Percentiles rank a stretch among this genome's conserved stretches.
These are phyloP conservation scores for Pseudocercospora fuligena DNA, from an alignment of 2,329 filamentous ascomycete genomes.

Conservation along the genomic window DNA sequence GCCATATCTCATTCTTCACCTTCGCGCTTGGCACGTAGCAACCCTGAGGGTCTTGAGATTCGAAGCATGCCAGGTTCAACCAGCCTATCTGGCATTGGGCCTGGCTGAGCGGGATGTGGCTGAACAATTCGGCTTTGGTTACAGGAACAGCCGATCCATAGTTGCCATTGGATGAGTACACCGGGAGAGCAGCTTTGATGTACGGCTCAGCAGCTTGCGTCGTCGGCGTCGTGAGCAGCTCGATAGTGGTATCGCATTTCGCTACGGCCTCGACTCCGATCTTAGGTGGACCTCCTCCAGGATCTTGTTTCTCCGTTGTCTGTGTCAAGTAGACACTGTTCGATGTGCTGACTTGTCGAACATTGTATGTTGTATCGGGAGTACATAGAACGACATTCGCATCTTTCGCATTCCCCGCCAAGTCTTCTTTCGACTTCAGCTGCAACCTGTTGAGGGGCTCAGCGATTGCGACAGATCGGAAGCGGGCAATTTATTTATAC, in stretches of 20 bases:
- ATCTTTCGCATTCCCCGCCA: slow-evolving; percentile 32
- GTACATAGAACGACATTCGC: slow-evolving; percentile 64
- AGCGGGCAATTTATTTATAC: slow-evolving; percentile 31
- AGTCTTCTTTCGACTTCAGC: slow-evolving; percentile 45
- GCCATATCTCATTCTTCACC: slow-evolving; percentile 56
- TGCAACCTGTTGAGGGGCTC: slow-evolving; percentile 41
- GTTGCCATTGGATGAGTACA: slow-evolving; percentile 43
- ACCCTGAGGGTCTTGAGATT: slow-evolving; percentile 39
- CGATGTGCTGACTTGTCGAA: slow-evolving; percentile 69
- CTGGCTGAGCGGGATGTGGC: slow-evolving; percentile 58
- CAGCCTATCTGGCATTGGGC: slow-evolving; percentile 58
- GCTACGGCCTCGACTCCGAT: slow-evolving; percentile 49
- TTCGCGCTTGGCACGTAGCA: slow-evolving; percentile 56
- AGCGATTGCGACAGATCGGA: slow-evolving; percentile 15
- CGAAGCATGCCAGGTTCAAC: slow-evolving; percentile 59
- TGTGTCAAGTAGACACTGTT: slow-evolving; percentile 64
- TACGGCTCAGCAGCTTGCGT: slow-evolving; percentile 42
- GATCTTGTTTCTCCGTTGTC: slow-evolving; percentile 37
- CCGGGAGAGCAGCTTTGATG: slow-evolving; percentile 45
- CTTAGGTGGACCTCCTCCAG: slow-evolving; percentile 29
- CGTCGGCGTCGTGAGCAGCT: slow-evolving; percentile 43
- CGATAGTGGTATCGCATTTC: slow-evolving; percentile 51
- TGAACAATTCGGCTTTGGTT: slow-evolving; percentile 50
- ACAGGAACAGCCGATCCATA: slow-evolving; percentile 27
- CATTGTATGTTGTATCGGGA: slow-evolving; percentile 59